Percentiles rank a stretch among this genome's conserved stretches.
Conservation (phyloP, 768 basidiomycete genomes). For the Boletus sp. region DNA sequence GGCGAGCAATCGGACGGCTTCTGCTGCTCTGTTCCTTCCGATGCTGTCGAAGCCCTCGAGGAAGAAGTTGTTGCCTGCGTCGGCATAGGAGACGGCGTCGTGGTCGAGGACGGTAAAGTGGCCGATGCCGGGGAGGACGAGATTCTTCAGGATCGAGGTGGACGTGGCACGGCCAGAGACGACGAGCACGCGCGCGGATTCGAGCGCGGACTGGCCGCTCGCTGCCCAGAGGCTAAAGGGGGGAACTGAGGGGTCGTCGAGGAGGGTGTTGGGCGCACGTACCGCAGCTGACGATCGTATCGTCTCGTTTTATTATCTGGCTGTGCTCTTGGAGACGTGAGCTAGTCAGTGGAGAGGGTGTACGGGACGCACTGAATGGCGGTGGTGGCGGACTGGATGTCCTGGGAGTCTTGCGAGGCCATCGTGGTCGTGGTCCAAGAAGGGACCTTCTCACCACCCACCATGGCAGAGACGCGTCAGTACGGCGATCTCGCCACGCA, state of each 20-base stretch:
- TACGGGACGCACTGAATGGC: constrained; percentile 34
- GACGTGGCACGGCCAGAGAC: constrained; percentile 80
- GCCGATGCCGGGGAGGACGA: constrained; percentile 95
- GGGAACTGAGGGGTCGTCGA: not conserved
- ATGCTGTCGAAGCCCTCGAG: constrained; percentile 57
- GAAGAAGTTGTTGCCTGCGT: constrained; percentile 97
- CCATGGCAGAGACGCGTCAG: constrained; percentile 55
- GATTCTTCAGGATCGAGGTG: constrained; percentile 86
- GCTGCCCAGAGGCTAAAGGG: constrained; percentile 82
- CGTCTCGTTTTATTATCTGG: constrained; percentile 87
- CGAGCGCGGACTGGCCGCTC: constrained; percentile 86
- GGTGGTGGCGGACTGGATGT: constrained; percentile 47
- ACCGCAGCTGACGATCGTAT: constrained; percentile 96
- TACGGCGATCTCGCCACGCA: constrained; percentile 86
- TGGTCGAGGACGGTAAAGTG: constrained; percentile 90
- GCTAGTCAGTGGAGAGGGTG: not conserved
- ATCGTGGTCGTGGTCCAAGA: constrained; percentile 23
- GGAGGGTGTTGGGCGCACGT: constrained; percentile 13
- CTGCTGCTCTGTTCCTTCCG: constrained; percentile 74
- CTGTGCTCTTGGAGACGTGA: constrained; percentile 41
- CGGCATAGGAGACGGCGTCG: constrained; percentile 56
- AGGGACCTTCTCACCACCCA: not conserved
- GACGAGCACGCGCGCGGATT: constrained; percentile 78
- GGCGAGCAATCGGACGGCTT: constrained; percentile 70
- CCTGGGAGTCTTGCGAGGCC: constrained; percentile 41